Base-by-base conservation (phyloP, 495 filamentous ascomycete species). In the Aspergillus kassunensis region DNA sequence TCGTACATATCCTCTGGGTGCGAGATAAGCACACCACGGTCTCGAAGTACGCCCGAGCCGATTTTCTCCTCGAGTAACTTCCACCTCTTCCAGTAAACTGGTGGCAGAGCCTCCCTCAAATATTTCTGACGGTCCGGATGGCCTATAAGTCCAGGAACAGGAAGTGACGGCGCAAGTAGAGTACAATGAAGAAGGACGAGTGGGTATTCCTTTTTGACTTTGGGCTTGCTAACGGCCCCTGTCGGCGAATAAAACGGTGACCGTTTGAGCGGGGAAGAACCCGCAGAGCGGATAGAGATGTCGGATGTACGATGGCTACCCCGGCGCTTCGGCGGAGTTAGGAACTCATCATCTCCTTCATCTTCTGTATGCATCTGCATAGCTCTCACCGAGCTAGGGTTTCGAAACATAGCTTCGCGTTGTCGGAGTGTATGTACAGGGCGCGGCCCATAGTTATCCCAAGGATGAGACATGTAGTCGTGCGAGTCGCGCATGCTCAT, bases 1-100 rank as follows among this genome's bases (percentile, higher is more conserved):
- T 95, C 92, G 61, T 91, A 97, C 56, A 95, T 86, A 51, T 91
- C 89, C 58, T 87, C 82, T 11, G 93, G 93, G 61, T 98, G 93
- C 1, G 89, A 84, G 7, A 98, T 78, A 35, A 98, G 73, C 13
- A 98, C 77, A 1, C 93, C 93, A 1, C 93, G 80, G 57, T 91
- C 87, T 2, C 70, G 71, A 10, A 93, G 70, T 2, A 96, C 82
- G 0, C 67, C 69, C 0, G 87, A 92, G 15, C 89, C 85, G 16
- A 83, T 81, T 49, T 88, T 87, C 33, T 91, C 88, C 58, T 85
- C 81, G 4, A 96, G 68, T 11, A 90, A 67, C 15, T 85, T 78
- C 84, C 87, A 91, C 25, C 87, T 83, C 46, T 84, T 80, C 58
- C 82, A 80, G 23, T 90, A 80, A 13, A 71, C 62, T 7, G 74